Percentiles rank a stretch among this genome's conserved stretches.
Evolutionary conservation across 495 filamentous ascomycete genomes (phyloP).

Genomic region (Cudoniella acicularis): DNA sequence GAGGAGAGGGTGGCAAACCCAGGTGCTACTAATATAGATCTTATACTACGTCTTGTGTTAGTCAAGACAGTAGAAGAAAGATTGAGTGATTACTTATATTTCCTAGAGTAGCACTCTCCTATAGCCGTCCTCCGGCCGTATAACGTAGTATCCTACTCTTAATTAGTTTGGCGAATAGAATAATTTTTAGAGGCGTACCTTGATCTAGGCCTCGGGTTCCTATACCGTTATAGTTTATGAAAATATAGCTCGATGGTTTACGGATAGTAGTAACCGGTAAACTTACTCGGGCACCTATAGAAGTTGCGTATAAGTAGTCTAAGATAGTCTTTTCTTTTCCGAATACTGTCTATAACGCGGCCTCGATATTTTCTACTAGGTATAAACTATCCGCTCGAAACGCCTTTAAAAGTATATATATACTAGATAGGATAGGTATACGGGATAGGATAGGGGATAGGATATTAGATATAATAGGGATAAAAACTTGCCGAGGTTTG

Average conservation of each 20-base stretch:
- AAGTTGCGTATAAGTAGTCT: conserved; percentile 9
- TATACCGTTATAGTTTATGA: conserved; percentile 27
- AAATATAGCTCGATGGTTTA: conserved; percentile 20
- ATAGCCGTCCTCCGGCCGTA: conserved; percentile 1
- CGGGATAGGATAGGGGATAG: conserved; percentile 13
- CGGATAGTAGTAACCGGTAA: conserved; percentile 19
- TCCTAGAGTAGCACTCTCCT: conserved; percentile 18
- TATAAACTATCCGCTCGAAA: conserved; percentile 21
- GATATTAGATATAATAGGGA: too few species aligned
- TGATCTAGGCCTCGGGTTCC: conserved; percentile 4
- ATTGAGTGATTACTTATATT: conserved; percentile 23
- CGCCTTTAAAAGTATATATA: conserved; percentile 9
- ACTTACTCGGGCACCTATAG: conserved; percentile 17
- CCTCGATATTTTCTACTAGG: conserved; percentile 12
- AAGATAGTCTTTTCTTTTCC: conserved; percentile 15
- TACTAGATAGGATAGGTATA: too few species aligned
- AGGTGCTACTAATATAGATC: conserved; percentile 21
- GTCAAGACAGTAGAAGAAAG: background rate
- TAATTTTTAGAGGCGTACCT: conserved; percentile 8
- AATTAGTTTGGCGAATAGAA: background rate
- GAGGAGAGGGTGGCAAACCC: background rate
- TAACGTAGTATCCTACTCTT: conserved; percentile 12
- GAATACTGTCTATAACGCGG: conserved; percentile 18
- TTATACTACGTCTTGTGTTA: conserved; percentile 13
- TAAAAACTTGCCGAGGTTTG: conserved; percentile 1